Base-by-base conservation (phyloP, 345 rosid genomes). In the Barbarea vulgaris region DNA sequence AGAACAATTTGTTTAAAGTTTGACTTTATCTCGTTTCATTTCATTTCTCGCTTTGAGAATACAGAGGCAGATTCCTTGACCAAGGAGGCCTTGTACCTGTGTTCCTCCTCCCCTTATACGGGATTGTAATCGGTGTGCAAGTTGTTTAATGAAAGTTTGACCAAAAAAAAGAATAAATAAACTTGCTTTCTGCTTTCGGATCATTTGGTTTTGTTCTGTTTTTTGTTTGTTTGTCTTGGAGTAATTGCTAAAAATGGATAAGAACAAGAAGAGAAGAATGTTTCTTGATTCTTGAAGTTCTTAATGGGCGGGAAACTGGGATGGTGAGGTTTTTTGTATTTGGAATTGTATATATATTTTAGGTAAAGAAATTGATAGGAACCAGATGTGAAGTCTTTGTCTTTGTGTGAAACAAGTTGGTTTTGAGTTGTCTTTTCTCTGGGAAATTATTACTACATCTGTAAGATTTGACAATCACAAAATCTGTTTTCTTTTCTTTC, bases 321-420 rank as follows among this genome's bases (percentile, higher is more conserved):
- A 64, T 39, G 5, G 48, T 41, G 37, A 42, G 30, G 24, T 15
- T 11, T 11, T 69, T 39, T 67, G 7, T 15, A 18, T 28, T 63
- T 1, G 25, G 34, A 55, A n/a, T 55, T 36, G 33, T 56, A 13
- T 5, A 25, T 63, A 69, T 63, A n/a, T 54, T 69, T 50, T 69
- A 75, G 80, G 58, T 69, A 14, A 53, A 53, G 19, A 27, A 53
- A 41, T 51, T 61, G 70, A 53, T 34, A 62, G 22, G 34, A 76
- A 55, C 52, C 64, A 54, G 9, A 44, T 76, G 75, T 69, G 80
- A 36, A 58, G 34, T 67, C 59, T 48, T 57, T 58, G 67, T 57
- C 14, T 57, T 42, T 56, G 51, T n/a, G 72, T 74, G 70, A 66
- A 74, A 22, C 58, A 74, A 59, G 48, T 69, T 69, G 66, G 51